phyloP scores from a whole-genome alignment of 495 filamentous ascomycete genomes.

The Platismatia glauca region DNA sequence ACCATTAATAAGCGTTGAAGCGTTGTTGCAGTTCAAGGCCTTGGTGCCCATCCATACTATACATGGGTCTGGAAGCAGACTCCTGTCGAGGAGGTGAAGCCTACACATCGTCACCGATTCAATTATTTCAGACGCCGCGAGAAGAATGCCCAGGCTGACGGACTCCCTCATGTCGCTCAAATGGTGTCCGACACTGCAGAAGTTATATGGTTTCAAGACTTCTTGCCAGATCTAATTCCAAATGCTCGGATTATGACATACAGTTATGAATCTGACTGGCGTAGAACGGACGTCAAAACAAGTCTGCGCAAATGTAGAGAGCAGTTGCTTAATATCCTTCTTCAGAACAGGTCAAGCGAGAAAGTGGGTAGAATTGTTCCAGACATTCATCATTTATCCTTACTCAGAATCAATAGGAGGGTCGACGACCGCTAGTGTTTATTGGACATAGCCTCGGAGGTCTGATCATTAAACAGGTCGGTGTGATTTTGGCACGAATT shows the following conservation, averaged over 20 bases:
- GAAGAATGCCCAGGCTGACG: not conserved
- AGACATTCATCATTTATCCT: not conserved
- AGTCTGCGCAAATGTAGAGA: not conserved
- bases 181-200: not conserved
- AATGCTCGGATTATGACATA: not conserved
- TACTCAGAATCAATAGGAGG: not conserved
- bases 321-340: not conserved
- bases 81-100: not conserved
- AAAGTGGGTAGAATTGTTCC: not conserved
- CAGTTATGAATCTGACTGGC: not conserved
- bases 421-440: not conserved
- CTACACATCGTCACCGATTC: not conserved
- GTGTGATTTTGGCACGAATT: not conserved
- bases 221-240: not conserved
- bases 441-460: not conserved
- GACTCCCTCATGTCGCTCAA: not conserved
- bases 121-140: not conserved
- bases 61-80: not conserved
- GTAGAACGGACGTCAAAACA: not conserved
- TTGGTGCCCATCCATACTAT: not conserved
- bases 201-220: not conserved
- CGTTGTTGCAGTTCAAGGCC: constrained; percentile 1
- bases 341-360: not conserved
- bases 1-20: constrained; percentile 1
- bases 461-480: not conserved